These are phyloP conservation scores for Colletotrichum cereale DNA, from an alignment of 2,329 filamentous ascomycete species.

Conservation along the genomic window DNA sequence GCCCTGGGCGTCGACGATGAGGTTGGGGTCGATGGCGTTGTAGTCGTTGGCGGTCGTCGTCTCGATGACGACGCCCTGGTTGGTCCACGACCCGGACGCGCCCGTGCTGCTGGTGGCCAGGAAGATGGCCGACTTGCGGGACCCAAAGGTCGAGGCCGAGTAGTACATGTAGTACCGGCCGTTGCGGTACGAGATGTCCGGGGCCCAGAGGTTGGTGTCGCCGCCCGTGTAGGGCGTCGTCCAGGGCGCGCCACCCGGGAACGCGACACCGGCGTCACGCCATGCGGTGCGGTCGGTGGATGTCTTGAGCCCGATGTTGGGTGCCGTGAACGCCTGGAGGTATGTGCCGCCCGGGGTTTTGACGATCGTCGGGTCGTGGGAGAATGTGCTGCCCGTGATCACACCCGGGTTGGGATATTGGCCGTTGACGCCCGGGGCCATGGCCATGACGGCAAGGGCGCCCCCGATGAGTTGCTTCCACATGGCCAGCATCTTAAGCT, in stretches of 20 bases:
- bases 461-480: conserved; percentile 43
- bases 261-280: conserved; percentile 47
- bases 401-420: conserved; percentile 43
- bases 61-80: conserved; percentile 47
- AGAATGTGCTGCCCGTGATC: conserved; percentile 45
- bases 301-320: conserved; percentile 48
- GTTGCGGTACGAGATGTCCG: conserved; percentile 61
- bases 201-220: conserved; percentile 59
- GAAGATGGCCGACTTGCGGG: conserved; percentile 48
- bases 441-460: conserved; percentile 42
- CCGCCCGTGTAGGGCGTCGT: conserved; percentile 48
- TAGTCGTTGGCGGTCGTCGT: conserved; percentile 43
- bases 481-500: conserved; percentile 35
- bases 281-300: conserved; percentile 49
- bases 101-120: conserved; percentile 48
- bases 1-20: conserved; percentile 45
- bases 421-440: conserved; percentile 25
- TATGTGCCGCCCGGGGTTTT: conserved; percentile 48
- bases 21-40: conserved; percentile 49
- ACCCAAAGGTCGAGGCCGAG: conserved; percentile 48
- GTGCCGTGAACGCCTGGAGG: conserved; percentile 46
- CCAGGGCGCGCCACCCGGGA: conserved; percentile 49
- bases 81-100: conserved; percentile 47
- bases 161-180: conserved; percentile 50
- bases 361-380: conserved; percentile 48